Conservation (phyloP, 805 yeast species). For the Pichia occidentalis region DNA sequence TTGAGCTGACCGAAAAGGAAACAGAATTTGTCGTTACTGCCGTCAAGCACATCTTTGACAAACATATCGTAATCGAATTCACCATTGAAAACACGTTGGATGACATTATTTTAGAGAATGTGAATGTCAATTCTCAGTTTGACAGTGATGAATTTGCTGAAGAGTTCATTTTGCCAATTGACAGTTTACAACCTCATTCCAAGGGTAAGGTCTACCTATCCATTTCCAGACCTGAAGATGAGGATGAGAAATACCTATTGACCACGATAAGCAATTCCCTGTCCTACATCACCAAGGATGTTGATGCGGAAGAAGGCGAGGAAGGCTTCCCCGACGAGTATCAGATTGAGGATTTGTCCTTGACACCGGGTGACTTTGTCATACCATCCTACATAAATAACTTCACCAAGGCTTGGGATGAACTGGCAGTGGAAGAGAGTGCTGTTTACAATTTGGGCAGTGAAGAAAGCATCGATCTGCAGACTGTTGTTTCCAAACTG, state of each 20-base stretch:
- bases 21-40: conserved; percentile 88
- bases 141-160: conserved; percentile 54
- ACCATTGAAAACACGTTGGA: conserved; percentile 78
- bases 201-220: conserved; percentile 76
- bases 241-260: conserved; percentile 20
- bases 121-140: conserved; percentile 61
- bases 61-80: conserved; percentile 72
- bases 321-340: conserved; percentile 94
- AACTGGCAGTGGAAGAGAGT: conserved; percentile 52
- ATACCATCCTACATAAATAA: conserved; percentile 71
- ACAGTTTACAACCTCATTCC: conserved; percentile 61
- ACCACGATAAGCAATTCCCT: conserved; percentile 57
- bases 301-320: conserved; percentile 62
- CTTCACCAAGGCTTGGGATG: conserved; percentile 70
- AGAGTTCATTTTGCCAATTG: conserved; percentile 70
- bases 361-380: conserved; percentile 77
- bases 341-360: conserved; percentile 72
- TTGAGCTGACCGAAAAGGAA: conserved; percentile 81
- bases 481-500: conserved; percentile 53
- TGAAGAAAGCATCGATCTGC: conserved; percentile 34
- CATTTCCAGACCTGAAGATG: conserved; percentile 49
- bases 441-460: conserved; percentile 62
- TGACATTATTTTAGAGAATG: conserved; percentile 70
- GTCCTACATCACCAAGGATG: conserved; percentile 71
- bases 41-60: conserved; percentile 73